Conservation (phyloP, 768 basidiomycete genomes). For the Crassisporium funariophilum region DNA sequence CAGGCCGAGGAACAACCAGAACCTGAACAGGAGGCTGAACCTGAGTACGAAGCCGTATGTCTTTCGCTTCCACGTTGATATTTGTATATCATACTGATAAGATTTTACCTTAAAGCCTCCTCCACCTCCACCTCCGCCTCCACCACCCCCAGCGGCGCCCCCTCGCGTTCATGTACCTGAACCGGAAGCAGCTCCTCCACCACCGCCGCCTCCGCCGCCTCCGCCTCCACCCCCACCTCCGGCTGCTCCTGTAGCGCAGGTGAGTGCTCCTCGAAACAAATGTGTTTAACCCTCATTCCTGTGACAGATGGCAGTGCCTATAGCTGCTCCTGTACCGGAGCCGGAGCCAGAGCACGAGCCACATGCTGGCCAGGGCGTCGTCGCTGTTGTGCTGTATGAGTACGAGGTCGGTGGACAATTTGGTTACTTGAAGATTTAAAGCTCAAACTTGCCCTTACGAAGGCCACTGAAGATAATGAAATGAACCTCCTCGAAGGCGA, state of each 20-base stretch:
- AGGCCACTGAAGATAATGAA: slow-evolving; percentile 88
- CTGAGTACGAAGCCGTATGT: slow-evolving; percentile 21
- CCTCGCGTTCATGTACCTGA: slow-evolving; percentile 31
- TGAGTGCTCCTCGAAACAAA: slow-evolving; percentile 14
- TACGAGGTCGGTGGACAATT: slow-evolving; percentile 57
- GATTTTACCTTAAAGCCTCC: slow-evolving; percentile 40
- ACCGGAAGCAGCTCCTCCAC: slow-evolving; percentile 31
- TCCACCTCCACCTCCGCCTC: slow-evolving; percentile 41
- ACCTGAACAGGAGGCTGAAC: slow-evolving; percentile 21
- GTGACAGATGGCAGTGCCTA: slow-evolving; percentile 31
- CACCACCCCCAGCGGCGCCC: slow-evolving; percentile 37
- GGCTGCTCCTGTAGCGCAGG: slow-evolving; percentile 46
- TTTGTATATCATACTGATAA: slow-evolving; percentile 10
- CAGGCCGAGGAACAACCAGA: slow-evolving; percentile 23
- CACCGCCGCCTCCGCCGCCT: slow-evolving; percentile 43
- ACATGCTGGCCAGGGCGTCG: slow-evolving; percentile 49
- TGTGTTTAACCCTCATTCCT: neutral
- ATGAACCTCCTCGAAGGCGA: slow-evolving; percentile 81
- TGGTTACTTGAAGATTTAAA: slow-evolving; percentile 1
- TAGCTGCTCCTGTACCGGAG: slow-evolving; percentile 17
- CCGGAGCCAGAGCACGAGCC: slow-evolving; percentile 42
- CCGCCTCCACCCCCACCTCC: slow-evolving; percentile 52
- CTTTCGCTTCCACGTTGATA: slow-evolving; percentile 1
- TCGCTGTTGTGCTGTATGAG: slow-evolving; percentile 77
- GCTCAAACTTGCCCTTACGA: neutral